Percentiles rank a stretch among this genome's conserved stretches.
Conservation (phyloP, 257 asterid genomes). For the Solanum gracilifrons region DNA sequence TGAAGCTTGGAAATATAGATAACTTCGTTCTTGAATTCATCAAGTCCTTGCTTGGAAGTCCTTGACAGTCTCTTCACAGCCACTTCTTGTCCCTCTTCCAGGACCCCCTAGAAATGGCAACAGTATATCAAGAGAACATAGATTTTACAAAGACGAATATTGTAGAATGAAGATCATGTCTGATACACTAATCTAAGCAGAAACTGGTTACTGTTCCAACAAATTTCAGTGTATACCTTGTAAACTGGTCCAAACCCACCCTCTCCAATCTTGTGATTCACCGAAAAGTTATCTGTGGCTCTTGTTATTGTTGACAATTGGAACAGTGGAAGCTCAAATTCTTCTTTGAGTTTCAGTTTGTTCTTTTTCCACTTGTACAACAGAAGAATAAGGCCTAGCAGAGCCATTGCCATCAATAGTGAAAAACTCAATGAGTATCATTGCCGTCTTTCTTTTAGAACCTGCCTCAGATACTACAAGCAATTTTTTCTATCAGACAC, state of each 20-base stretch:
- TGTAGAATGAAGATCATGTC: background rate
- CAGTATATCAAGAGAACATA: background rate
- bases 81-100: conserved; percentile 15
- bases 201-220: background rate
- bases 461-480: background rate
- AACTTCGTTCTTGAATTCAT: conserved; percentile 29
- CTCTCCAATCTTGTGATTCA: conserved; percentile 6
- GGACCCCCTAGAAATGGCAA: conserved; percentile 1
- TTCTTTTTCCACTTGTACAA: background rate
- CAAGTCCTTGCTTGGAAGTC: conserved; percentile 24
- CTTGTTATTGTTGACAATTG: conserved; percentile 9
- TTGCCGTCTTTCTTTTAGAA: background rate
- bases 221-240: conserved; percentile 8
- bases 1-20: conserved; percentile 17
- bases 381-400: background rate
- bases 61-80: conserved; percentile 27
- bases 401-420: background rate
- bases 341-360: background rate
- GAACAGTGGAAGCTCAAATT: conserved; percentile 17
- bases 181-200: background rate
- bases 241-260: conserved; percentile 27
- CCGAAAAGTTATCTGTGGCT: conserved; percentile 14
- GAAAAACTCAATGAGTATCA: background rate
- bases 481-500: background rate
- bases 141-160: background rate